Base-by-base conservation (phyloP, 768 basidiomycete species). In the Rhodotorula paludigena region DNA sequence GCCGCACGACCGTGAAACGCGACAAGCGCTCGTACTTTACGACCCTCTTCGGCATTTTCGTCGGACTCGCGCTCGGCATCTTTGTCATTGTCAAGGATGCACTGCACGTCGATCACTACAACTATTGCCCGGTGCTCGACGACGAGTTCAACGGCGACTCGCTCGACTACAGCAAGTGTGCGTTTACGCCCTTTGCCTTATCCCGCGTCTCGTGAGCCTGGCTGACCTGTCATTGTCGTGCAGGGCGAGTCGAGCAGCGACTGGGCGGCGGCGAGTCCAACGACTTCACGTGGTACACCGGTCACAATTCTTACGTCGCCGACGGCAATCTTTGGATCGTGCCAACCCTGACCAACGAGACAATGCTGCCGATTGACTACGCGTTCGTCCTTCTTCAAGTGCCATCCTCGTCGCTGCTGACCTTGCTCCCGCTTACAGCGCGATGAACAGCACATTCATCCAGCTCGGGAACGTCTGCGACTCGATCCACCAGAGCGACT, bases 81-180 rank as follows among this genome's bases (percentile, higher is more conserved):
- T 48, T 32, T 32, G 33, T 49, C 38, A 60, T 69, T 47, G 6
- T 60, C 20, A 12, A 18, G 28, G 38, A 15, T 3, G 28, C 18
- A 1, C 30, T 63, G 9, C 41, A 45, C 25, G 58, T 59, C 10
- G 54, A 53, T 3, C 56, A 56, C 47, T 58, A 56, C 41, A 41
- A 64, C n/a, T 69, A 45, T 45, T 89, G 88, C 69, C 78, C 87
- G 25, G 85, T 91, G 12, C 79, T 92, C 67, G 83, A 88, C 49
- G 90, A 92, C 74, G 81, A 90, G 69, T 92, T 92, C 73, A 76
- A 72, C 44, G 78, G 68, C 23, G 47, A 59, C 47, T 28, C 36
- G 3, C 53, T 69, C 20, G 56, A 69, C 54, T 18, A 25, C 30
- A 41, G 25, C 18, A 45, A 47, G 25, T 68, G 66, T n/a, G n/a